Percentiles rank a stretch among this genome's conserved stretches.
Conservation (phyloP, 768 basidiomycete species). For the Tricholoma hemisulphureum region DNA sequence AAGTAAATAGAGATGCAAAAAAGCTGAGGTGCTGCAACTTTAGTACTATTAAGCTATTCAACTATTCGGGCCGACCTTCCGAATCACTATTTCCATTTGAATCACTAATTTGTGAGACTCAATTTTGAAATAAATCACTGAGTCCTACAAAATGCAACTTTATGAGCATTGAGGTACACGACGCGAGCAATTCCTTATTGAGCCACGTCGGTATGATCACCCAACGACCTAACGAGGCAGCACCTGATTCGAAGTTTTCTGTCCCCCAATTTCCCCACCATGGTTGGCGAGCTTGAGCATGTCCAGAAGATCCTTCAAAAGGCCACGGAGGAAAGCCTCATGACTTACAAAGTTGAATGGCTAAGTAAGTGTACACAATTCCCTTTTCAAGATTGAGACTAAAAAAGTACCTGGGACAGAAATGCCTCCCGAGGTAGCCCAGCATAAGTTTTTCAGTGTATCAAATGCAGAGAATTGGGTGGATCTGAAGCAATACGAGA, state of each 20-base stretch:
- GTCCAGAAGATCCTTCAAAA: neutral
- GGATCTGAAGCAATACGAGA: neutral
- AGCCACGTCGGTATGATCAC: neutral
- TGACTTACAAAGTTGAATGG: neutral
- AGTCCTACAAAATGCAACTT: neutral
- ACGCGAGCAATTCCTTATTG: neutral
- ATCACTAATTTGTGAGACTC: neutral
- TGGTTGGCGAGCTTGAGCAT: neutral
- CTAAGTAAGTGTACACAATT: neutral
- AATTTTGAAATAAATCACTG: neutral
- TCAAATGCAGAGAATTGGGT: neutral
- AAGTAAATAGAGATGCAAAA: no score
- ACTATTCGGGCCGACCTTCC: neutral
- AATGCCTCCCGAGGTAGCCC: neutral
- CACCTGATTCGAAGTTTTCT: neutral
- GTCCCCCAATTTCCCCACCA: neutral
- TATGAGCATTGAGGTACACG: neutral
- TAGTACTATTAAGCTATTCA: no score
- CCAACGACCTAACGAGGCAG: no score
- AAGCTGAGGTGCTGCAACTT: neutral
- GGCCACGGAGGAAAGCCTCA: neutral
- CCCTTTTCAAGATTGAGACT: neutral
- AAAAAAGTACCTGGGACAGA: neutral
- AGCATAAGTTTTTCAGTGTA: neutral
- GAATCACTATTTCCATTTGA: neutral